These are phyloP conservation scores for Starmerella bacillaris DNA, from an alignment of 805 yeast species.

Conservation along the genomic window DNA sequence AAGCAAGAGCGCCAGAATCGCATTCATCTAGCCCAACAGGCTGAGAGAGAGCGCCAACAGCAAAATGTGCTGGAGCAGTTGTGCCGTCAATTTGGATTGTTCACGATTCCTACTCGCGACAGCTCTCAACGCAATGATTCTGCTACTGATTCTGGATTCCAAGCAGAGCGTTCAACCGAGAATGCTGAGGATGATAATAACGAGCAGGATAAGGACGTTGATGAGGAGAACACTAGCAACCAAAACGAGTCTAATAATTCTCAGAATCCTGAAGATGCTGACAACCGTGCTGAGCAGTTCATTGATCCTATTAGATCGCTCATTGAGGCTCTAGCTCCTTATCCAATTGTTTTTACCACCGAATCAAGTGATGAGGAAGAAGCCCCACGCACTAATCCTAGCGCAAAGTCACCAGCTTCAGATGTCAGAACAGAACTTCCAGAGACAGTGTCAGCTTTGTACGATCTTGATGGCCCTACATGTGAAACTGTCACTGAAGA, in stretches of 20 bases:
- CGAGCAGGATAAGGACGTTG: constrained; percentile 1
- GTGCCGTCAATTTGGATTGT: constrained; percentile 8
- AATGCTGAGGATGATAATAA: neutral
- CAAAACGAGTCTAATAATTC: neutral
- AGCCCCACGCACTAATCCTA: neutral
- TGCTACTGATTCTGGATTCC: neutral
- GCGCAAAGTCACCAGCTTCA: neutral
- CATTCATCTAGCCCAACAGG: constrained; percentile 7
- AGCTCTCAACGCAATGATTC: neutral
- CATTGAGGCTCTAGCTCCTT: constrained; percentile 10
- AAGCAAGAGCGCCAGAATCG: constrained; percentile 9
- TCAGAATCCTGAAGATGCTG: neutral
- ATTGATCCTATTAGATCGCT: constrained; percentile 7
- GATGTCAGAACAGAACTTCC: neutral
- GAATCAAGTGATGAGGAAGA: constrained; percentile 12
- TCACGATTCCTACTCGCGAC: neutral
- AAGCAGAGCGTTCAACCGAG: neutral
- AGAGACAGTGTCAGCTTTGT: neutral
- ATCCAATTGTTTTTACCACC: constrained; percentile 4
- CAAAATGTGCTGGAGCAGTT: constrained; percentile 11
- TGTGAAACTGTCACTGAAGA: constrained; percentile 12
- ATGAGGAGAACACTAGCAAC: neutral
- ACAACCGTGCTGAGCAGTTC: constrained; percentile 5
- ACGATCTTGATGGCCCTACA: constrained; percentile 5
- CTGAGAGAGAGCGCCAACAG: constrained; percentile 9